A percentile compares a stretch with the other conserved stretches of the same genome.
Conservation (phyloP, 2,329 filamentous ascomycete genomes). For the Cytospora chrysosperma region DNA sequence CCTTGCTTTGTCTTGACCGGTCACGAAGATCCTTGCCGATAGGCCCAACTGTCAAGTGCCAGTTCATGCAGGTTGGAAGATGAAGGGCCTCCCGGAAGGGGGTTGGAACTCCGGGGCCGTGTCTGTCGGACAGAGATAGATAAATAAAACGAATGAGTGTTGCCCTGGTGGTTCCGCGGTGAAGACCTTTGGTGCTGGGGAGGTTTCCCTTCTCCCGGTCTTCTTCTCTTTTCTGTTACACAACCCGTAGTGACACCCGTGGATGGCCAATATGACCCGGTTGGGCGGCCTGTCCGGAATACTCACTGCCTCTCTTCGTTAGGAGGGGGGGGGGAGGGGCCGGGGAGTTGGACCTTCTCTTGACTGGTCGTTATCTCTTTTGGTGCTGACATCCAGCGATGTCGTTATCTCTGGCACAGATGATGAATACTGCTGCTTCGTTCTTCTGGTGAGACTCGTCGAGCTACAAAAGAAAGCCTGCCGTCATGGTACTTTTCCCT, state of each 20-base stretch:
- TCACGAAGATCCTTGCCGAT: slow-evolving; percentile 11
- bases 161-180: neutral
- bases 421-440: slow-evolving; percentile 8
- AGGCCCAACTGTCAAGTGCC: neutral
- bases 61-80: slow-evolving; percentile 2
- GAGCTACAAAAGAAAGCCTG: neutral
- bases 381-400: neutral
- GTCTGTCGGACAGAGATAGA: neutral
- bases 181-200: neutral
- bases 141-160: neutral
- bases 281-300: neutral
- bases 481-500: neutral
- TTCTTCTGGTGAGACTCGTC: neutral
- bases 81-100: neutral
- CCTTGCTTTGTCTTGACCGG: slow-evolving; percentile 1
- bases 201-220: neutral
- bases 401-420: slow-evolving; percentile 22
- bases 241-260: neutral
- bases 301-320: too few species aligned
- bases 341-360: neutral
- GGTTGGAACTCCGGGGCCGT: neutral
- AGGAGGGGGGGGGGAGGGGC: too few species aligned
- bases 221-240: neutral
- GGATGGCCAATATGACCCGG: neutral
- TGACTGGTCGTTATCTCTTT: slow-evolving; percentile 15